These are phyloP conservation scores for Xanthoceras sorbifolium DNA, from an alignment of 345 rosid genomes.

Conservation along the genomic window DNA sequence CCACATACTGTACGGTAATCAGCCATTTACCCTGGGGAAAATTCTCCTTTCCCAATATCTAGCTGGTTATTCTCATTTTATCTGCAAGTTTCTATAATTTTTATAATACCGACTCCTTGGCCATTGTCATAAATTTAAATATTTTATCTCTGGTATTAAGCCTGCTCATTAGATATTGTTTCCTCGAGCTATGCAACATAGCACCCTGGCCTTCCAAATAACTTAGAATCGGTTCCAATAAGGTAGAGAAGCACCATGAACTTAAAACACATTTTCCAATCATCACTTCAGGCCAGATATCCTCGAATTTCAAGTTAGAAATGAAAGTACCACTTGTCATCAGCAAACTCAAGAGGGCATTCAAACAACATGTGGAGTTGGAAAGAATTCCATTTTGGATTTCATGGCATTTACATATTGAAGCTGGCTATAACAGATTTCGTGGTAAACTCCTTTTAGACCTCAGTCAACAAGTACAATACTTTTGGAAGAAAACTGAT, in stretches of 20 bases:
- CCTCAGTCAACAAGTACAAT: background rate
- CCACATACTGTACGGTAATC: background rate
- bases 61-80: too few relatives aligned
- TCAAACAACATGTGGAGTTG: background rate
- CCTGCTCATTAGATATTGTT: background rate
- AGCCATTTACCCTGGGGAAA: background rate
- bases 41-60: background rate
- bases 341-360: background rate
- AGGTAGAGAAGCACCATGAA: background rate
- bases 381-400: background rate
- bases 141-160: background rate
- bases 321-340: background rate
- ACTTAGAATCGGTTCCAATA: background rate
- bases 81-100: background rate
- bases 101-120: background rate
- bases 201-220: slow-evolving; percentile 1
- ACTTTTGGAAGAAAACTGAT: background rate
- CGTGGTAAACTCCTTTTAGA: background rate
- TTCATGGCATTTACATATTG: slow-evolving; percentile 2
- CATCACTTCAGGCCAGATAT: background rate
- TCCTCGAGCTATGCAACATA: background rate
- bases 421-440: background rate
- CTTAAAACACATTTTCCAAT: background rate
- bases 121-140: background rate
- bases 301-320: background rate